Conservation (phyloP, 192 early-diverging fungal species). For the Backusella circina region DNA sequence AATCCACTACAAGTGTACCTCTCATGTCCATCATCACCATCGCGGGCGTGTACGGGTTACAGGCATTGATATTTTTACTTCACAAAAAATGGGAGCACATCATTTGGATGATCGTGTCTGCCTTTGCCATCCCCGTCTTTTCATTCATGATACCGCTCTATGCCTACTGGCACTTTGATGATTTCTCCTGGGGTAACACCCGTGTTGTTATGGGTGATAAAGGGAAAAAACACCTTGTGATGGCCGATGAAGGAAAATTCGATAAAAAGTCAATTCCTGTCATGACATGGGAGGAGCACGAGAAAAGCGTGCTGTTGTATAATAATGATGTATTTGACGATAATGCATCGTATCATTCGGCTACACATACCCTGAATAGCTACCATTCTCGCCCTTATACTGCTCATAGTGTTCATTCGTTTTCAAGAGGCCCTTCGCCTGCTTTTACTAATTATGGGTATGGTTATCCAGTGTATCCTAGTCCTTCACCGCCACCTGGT, state of each 20-base stretch:
- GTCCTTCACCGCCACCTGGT: background rate
- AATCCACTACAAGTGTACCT: constrained; percentile 58
- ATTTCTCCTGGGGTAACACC: constrained; percentile 91
- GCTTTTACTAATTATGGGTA: background rate
- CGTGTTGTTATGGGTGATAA: constrained; percentile 49
- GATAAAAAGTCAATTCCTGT: constrained; percentile 60
- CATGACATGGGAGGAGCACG: background rate
- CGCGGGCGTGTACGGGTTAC: constrained; percentile 83
- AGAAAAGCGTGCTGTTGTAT: constrained; percentile 18
- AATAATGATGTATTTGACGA: constrained; percentile 37
- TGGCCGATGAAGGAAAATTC: constrained; percentile 61
- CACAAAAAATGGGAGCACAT: constrained; percentile 73
- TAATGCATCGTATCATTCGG: constrained; percentile 41
- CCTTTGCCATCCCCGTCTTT: constrained; percentile 70
- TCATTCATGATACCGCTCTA: constrained; percentile 59
- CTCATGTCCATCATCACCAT: constrained; percentile 81
- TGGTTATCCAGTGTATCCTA: background rate
- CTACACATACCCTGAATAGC: constrained; percentile 29
- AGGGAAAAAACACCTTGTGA: constrained; percentile 36
- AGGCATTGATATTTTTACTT: constrained; percentile 78
- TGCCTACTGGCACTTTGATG: constrained; percentile 97
- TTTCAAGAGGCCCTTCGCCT: background rate
- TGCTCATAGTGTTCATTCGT: background rate
- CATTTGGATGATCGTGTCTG: constrained; percentile 82
- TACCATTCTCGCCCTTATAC: background rate